Evolutionary conservation across 2,329 filamentous ascomycete genomes (phyloP), one percentile per base, ranked within the genome.

Genomic region (Xylariaceae sp.): DNA sequence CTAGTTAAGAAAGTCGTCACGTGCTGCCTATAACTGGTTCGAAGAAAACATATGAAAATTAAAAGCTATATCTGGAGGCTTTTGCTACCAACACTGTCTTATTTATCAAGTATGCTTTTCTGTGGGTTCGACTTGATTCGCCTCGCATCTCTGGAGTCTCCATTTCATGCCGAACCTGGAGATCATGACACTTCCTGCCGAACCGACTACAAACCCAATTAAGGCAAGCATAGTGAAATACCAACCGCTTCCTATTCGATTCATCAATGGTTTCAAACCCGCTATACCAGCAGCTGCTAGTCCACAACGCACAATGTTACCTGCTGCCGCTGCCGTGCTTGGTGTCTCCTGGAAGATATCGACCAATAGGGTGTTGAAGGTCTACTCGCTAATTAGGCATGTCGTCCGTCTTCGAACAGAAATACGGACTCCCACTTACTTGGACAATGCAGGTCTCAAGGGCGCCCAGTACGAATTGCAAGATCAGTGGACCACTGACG

Each of bases 391-490:
- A 26, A 2, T n/a, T 43, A 14, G n/a, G 6, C 19, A 24, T 21
- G 7, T 14, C 6, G n/a, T 12, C 23, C 9, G 26, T 29, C 5
- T 29, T 29, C 9, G 9, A 5, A 29, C 26, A 6, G 26, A 29
- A 29, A 29, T 43, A n/a, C 14, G 23, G 5, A 12, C 23, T 23
- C 19, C 40, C 9, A 43, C 23, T 17, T 19, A 50, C 53, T 31
- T 50, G 31, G 11, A 50, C 39, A 28, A 56, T 56, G 11, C 53
- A 56, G 3, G 52, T 55, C 11, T 55, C 36, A 12, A 55, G 29
- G 8, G 14, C 34, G 16, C 37, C 52, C 4, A 56, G 16, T 37
- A 50, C 12, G 23, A 56, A 50, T 23, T 50, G 45, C n/a, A 56
- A 17, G 12, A 56, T 39, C 4, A 56, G 23, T 8, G 53, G 45